Evolutionary conservation across 148 eudicot species (phyloP).

Genomic region (Persicaria maculosa): DNA sequence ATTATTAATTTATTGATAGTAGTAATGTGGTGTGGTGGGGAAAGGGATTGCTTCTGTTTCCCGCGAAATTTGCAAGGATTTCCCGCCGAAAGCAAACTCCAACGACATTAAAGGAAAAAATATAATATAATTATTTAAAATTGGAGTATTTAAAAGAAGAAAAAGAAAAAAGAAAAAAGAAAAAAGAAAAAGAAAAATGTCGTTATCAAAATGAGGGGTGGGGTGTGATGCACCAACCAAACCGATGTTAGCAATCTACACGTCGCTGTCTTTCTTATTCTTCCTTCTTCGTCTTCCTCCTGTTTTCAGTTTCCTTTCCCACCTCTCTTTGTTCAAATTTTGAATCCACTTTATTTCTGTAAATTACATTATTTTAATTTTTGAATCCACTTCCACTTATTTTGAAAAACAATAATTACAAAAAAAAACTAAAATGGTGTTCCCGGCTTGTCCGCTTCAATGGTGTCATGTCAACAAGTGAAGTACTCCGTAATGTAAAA

Average conservation of each 20-base stretch:
- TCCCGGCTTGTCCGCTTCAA: neutral
- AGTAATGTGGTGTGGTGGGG: constrained; percentile 2
- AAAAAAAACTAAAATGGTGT: neutral
- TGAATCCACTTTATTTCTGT: neutral
- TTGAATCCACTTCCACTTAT: constrained; percentile 8
- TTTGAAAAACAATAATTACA: neutral
- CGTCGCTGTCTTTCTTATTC: constrained; percentile 9
- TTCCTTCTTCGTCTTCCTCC: neutral
- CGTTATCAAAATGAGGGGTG: constrained; percentile 5
- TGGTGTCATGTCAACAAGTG: neutral
- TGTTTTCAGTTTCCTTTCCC: constrained; percentile 8
- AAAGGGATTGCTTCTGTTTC: neutral
- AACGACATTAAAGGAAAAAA: neutral
- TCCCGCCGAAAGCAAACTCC: constrained; percentile 14
- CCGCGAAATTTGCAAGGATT: constrained; percentile 13
- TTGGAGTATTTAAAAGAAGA: neutral
- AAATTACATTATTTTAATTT: neutral
- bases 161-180: neutral
- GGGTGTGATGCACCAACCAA: constrained; percentile 7
- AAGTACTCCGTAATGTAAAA: neutral
- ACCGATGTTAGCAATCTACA: neutral
- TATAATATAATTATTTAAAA: neutral
- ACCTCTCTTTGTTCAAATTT: neutral
- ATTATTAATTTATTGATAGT: no score
- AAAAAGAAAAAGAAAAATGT: neutral